Evolutionary conservation across 768 basidiomycete species (phyloP).

Genomic region (Amanita pallidorosea): DNA sequence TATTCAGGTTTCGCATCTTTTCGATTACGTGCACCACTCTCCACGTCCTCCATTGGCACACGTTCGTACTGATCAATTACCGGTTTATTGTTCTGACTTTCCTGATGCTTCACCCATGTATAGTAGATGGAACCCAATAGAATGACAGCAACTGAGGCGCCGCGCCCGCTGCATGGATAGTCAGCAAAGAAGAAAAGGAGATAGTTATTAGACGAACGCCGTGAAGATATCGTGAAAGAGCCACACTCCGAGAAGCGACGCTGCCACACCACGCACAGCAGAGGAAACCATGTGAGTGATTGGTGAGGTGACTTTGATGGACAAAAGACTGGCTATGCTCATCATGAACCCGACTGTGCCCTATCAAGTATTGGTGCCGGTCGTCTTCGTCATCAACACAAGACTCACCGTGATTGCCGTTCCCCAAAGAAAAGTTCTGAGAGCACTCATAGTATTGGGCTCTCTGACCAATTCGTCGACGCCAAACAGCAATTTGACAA

Average conservation of each 20-base stretch:
- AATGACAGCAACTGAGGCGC: slow-evolving; percentile 71
- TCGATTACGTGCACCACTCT: slow-evolving; percentile 29
- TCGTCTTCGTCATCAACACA: neutral
- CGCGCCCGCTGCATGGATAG: slow-evolving; percentile 51
- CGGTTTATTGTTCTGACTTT: slow-evolving; percentile 34
- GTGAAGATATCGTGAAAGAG: slow-evolving; percentile 77
- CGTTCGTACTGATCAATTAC: slow-evolving; percentile 40
- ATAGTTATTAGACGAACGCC: slow-evolving; percentile 33
- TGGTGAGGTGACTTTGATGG: slow-evolving; percentile 95
- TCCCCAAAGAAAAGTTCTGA: slow-evolving; percentile 67
- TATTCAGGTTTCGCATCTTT: slow-evolving; percentile 10
- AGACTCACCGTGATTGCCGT: slow-evolving; percentile 63
- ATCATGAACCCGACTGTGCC: slow-evolving; percentile 88
- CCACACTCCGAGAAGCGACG: slow-evolving; percentile 75
- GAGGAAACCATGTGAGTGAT: slow-evolving; percentile 98
- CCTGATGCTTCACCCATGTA: slow-evolving; percentile 79
- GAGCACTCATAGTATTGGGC: slow-evolving; percentile 31
- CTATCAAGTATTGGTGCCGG: slow-evolving; percentile 22
- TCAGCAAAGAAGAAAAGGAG: neutral
- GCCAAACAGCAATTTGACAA: slow-evolving; percentile 49
- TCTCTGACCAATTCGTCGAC: slow-evolving; percentile 23
- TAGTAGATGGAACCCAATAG: slow-evolving; percentile 76
- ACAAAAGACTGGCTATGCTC: slow-evolving; percentile 85
- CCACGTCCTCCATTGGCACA: slow-evolving; percentile 53
- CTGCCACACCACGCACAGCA: slow-evolving; percentile 89